phyloP scores from a whole-genome alignment of 768 basidiomycete species.

The Dentipellis fragilis region DNA sequence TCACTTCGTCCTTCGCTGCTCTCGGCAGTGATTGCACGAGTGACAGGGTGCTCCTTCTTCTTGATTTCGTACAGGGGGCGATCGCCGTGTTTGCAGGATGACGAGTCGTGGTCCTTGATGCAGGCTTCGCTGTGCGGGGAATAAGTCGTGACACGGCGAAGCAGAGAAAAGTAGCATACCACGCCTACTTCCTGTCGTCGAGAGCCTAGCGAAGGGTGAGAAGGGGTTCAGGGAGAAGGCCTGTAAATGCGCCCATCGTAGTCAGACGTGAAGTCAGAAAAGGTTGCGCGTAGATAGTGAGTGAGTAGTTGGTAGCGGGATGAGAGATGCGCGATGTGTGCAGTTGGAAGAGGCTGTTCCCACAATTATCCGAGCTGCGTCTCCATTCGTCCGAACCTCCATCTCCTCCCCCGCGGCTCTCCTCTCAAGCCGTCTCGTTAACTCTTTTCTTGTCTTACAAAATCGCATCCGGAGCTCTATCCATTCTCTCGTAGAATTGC shows the following conservation, averaged over 20 bases:
- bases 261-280: background rate
- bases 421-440: no score
- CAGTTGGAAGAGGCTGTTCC: no score
- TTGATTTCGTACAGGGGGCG: constrained; percentile 89
- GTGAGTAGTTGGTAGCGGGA: no score
- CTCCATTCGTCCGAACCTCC: no score
- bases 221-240: background rate
- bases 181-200: constrained; percentile 66
- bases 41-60: constrained; percentile 86
- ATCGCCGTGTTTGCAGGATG: constrained; percentile 77
- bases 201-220: constrained; percentile 37
- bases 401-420: no score
- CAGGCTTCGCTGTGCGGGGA: constrained; percentile 62
- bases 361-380: no score
- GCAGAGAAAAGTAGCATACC: constrained; percentile 29
- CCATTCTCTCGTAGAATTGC: background rate
- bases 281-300: no score
- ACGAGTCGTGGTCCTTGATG: constrained; percentile 91
- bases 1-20: constrained; percentile 68
- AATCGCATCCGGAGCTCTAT: no score
- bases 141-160: constrained; percentile 9
- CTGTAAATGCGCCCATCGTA: constrained; percentile 2
- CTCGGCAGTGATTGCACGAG: constrained; percentile 79
- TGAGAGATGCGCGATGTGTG: no score
- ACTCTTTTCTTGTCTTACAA: no score